phyloP scores from a whole-genome alignment of 169 alveolate species.

The Babesia ovis region DNA sequence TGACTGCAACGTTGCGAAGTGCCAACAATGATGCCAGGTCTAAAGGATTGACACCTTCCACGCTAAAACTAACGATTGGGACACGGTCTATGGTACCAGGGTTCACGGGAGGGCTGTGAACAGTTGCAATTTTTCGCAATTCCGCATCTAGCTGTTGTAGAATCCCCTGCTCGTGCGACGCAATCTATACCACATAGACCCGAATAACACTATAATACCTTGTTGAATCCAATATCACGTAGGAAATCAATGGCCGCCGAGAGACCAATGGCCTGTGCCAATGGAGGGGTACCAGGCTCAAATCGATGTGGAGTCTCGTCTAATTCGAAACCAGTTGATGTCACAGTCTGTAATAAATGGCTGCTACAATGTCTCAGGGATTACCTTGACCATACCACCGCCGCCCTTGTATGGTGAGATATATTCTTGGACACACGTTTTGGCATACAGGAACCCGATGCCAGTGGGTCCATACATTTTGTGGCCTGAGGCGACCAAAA shows the following conservation, averaged over 20 bases:
- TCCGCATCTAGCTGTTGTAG: slow-evolving; percentile 30
- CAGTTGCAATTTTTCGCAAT: slow-evolving; percentile 27
- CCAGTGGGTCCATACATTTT: slow-evolving; percentile 78
- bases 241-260: slow-evolving; percentile 54
- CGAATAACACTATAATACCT: not conserved
- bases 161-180: slow-evolving; percentile 30
- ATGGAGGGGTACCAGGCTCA: slow-evolving; percentile 68
- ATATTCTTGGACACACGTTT: slow-evolving; percentile 13
- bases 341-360: slow-evolving; percentile 12
- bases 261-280: slow-evolving; percentile 69
- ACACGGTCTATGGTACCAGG: not conserved
- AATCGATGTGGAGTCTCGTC: slow-evolving; percentile 52
- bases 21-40: slow-evolving; percentile 49
- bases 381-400: slow-evolving; percentile 57
- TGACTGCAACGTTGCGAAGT: slow-evolving; percentile 19
- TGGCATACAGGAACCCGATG: slow-evolving; percentile 71
- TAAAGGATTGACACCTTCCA: slow-evolving; percentile 40
- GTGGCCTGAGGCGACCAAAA: slow-evolving; percentile 75
- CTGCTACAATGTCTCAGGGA: too few species aligned
- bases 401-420: slow-evolving; percentile 51
- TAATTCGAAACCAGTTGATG: slow-evolving; percentile 11
- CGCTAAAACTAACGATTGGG: slow-evolving; percentile 49
- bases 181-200: slow-evolving; percentile 15
- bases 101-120: slow-evolving; percentile 8
- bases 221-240: slow-evolving; percentile 15